Evolutionary conservation across 306 rosid species (phyloP).

Genomic region (Gastrolobium villosum): DNA sequence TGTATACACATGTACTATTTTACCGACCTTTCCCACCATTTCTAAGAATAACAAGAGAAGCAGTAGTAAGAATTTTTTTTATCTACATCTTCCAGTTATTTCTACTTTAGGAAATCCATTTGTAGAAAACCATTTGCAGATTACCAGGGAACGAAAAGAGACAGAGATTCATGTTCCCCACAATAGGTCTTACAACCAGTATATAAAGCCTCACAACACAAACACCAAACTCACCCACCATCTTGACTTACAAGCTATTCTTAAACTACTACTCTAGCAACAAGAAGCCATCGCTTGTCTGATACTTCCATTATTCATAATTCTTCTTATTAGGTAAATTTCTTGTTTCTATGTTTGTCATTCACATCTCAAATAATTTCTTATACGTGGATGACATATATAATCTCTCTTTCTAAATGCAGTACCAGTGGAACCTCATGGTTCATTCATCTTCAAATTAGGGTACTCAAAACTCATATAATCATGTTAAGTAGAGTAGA

Average conservation of each 20-base stretch:
- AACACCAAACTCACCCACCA: conserved; percentile 65
- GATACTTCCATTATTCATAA: conserved; percentile 38
- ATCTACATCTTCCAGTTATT: conserved; percentile 41
- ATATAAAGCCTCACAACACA: conserved; percentile 68
- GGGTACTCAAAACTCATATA: conserved; percentile 26
- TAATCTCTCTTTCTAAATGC: conserved; percentile 39
- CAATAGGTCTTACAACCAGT: conserved; percentile 52
- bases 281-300: conserved; percentile 40
- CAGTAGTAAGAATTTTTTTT: conserved; percentile 29
- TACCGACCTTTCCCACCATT: conserved; percentile 51
- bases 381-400: neutral
- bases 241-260: conserved; percentile 47
- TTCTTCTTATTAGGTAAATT: conserved; percentile 58
- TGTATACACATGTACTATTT: conserved; percentile 51
- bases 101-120: conserved; percentile 54
- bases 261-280: conserved; percentile 29
- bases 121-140: conserved; percentile 49
- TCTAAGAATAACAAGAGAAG: conserved; percentile 38
- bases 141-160: conserved; percentile 56
- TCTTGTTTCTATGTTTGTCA: conserved; percentile 41
- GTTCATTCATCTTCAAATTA: conserved; percentile 31
- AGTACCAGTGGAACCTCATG: conserved; percentile 26
- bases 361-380: conserved; percentile 32
- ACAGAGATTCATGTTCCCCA: conserved; percentile 62
- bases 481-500: conserved; percentile 1